These are phyloP conservation scores for Dendrobium chrysotoxum DNA, from an alignment of 106 monocot species.

Conservation along the genomic window DNA sequence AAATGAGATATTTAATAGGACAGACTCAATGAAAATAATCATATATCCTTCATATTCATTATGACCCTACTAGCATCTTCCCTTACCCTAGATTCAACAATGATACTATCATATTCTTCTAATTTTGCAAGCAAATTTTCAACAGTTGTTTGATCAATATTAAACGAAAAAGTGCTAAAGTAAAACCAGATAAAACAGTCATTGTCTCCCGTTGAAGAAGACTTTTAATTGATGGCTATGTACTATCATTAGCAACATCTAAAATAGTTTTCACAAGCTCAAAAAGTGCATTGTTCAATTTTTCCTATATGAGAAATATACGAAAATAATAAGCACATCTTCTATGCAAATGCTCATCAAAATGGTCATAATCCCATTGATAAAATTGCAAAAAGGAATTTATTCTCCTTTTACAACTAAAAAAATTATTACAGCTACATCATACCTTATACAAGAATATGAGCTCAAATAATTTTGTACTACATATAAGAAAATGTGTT, in stretches of 20 bases:
- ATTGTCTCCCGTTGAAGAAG: conserved; percentile 76
- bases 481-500: too few relatives aligned
- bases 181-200: conserved; percentile 38
- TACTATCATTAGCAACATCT: conserved; percentile 71
- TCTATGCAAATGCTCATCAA: background rate
- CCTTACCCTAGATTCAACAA: conserved; percentile 85
- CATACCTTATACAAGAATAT: background rate
- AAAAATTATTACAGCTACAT: background rate
- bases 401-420: background rate
- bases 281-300: conserved; percentile 54
- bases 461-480: too few relatives aligned
- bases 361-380: background rate
- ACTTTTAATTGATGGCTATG: conserved; percentile 72
- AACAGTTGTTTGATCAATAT: conserved; percentile 51
- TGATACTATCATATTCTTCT: conserved; percentile 56
- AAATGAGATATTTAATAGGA: background rate
- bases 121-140: conserved; percentile 63
- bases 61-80: conserved; percentile 84
- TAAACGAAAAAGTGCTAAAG: conserved; percentile 62
- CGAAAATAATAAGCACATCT: background rate
- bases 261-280: conserved; percentile 89
- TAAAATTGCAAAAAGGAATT: background rate
- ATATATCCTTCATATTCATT: conserved; percentile 89
- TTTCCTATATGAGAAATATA: conserved; percentile 28
- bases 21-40: background rate